Evolutionary conservation across 2,329 filamentous ascomycete genomes (phyloP).

Genomic region (Penicillium nordicum): DNA sequence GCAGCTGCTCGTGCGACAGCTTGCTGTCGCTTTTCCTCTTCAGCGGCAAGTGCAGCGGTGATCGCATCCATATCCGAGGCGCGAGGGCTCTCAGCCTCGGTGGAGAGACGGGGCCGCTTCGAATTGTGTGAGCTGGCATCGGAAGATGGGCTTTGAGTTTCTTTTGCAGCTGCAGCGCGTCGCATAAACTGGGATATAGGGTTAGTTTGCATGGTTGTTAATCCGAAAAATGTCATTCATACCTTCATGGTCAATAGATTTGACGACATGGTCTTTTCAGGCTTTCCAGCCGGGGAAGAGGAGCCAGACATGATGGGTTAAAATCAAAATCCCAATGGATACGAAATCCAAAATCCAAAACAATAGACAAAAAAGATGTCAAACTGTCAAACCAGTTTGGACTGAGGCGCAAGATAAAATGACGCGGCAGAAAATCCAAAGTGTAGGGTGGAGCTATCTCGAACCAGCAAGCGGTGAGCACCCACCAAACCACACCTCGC

Average conservation of each 20-base stretch:
- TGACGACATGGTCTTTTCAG: slow-evolving; percentile 74
- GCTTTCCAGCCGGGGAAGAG: slow-evolving; percentile 51
- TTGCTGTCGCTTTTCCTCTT: slow-evolving; percentile 41
- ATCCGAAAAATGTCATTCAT: slow-evolving; percentile 5
- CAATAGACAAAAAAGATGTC: not conserved
- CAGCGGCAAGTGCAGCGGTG: slow-evolving; percentile 39
- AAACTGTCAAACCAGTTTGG: not conserved
- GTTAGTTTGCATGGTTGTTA: not conserved
- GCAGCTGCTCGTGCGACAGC: slow-evolving; percentile 41
- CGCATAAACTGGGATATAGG: slow-evolving; percentile 71
- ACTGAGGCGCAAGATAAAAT: slow-evolving; percentile 6
- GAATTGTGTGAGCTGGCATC: slow-evolving; percentile 25
- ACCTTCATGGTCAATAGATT: slow-evolving; percentile 87
- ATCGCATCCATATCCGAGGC: slow-evolving; percentile 41
- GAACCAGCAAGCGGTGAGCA: slow-evolving; percentile 14
- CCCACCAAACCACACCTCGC: slow-evolving; percentile 34
- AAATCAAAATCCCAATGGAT: not conserved
- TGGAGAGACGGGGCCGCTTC: slow-evolving; percentile 38
- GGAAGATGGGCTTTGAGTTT: slow-evolving; percentile 37
- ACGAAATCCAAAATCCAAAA: not conserved
- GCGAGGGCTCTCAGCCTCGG: slow-evolving; percentile 15
- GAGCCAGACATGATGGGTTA: slow-evolving; percentile 29
- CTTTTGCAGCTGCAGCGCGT: slow-evolving; percentile 65
- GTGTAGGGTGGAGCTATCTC: slow-evolving; percentile 3
- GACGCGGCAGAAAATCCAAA: slow-evolving; percentile 23